Conservation (phyloP, 192 early-diverging fungal genomes). For the Gryganskiella cystojenkinii region DNA sequence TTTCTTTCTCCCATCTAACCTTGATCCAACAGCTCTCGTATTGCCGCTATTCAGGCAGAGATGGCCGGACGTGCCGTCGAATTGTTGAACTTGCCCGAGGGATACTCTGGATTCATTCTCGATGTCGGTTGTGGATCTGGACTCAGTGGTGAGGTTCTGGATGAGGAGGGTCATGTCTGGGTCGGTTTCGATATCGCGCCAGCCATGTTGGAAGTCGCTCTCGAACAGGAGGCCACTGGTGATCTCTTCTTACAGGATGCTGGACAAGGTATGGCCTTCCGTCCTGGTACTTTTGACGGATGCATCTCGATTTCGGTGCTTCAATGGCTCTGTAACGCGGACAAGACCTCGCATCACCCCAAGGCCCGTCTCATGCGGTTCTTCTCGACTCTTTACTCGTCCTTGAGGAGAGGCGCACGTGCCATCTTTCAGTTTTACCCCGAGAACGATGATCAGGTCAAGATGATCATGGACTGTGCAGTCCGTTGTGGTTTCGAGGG, state of each 20-base stretch:
- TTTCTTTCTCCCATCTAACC: neutral
- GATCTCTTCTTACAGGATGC: constrained; percentile 97
- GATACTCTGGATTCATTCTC: constrained; percentile 79
- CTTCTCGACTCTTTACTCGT: constrained; percentile 93
- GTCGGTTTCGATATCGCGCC: constrained; percentile 96
- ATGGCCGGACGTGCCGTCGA: constrained; percentile 95
- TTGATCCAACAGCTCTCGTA: constrained; percentile 92
- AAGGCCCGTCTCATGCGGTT: constrained; percentile 86
- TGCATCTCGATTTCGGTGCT: constrained; percentile 86
- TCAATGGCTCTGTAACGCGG: constrained; percentile 99
- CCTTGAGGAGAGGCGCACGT: constrained; percentile 87
- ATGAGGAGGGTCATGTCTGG: constrained; percentile 97
- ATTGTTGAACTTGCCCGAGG: constrained; percentile 84
- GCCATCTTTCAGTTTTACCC: constrained; percentile 99
- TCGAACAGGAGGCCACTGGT: constrained; percentile 92
- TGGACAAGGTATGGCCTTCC: constrained; percentile 93
- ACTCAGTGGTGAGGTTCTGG: constrained; percentile 92
- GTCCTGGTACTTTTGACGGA: constrained; percentile 97
- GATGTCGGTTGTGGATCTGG: constrained; percentile 99
- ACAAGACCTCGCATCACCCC: constrained; percentile 89
- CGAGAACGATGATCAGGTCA: constrained; percentile 93
- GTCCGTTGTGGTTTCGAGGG: constrained; percentile 96
- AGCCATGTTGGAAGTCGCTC: constrained; percentile 95
- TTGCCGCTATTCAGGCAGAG: constrained; percentile 92
- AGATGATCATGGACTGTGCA: constrained; percentile 89